Evolutionary conservation across 2,329 filamentous ascomycete genomes (phyloP).

Genomic region (Beauveria scarabaeidicola): DNA sequence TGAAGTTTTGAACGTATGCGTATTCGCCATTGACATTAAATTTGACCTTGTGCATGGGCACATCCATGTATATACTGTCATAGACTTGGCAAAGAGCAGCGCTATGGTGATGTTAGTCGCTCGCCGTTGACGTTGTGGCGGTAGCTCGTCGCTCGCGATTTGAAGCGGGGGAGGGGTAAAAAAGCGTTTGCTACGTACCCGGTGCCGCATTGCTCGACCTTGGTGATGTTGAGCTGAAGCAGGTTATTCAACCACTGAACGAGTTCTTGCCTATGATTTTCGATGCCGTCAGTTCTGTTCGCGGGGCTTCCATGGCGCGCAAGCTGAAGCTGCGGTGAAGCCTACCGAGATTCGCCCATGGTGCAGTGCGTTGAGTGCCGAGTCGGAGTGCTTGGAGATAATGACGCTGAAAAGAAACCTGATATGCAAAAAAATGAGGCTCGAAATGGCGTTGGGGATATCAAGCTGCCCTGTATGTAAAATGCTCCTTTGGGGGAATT

Average conservation of each 20-base stretch:
- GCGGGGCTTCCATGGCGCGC: not conserved
- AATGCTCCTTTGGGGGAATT: not conserved
- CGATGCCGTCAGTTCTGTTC: not conserved
- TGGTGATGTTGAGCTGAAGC: constrained; percentile 94
- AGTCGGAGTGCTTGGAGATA: constrained; percentile 7
- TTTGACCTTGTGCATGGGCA: constrained; percentile 93
- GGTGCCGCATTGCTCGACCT: constrained; percentile 98
- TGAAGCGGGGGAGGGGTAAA: constrained; percentile 15
- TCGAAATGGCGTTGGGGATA: not conserved
- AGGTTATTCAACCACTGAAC: constrained; percentile 96
- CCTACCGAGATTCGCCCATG: constrained; percentile 42
- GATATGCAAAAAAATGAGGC: constrained; percentile 10
- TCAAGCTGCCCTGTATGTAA: not conserved
- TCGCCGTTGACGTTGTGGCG: not conserved
- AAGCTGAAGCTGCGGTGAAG: constrained; percentile 2
- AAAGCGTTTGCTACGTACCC: constrained; percentile 53
- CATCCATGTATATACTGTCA: constrained; percentile 93
- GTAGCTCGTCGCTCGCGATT: constrained; percentile 5
- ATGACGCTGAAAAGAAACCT: constrained; percentile 13
- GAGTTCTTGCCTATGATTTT: constrained; percentile 71
- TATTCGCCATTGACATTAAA: constrained; percentile 98
- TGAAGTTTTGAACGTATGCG: constrained; percentile 97
- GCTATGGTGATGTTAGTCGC: constrained; percentile 38
- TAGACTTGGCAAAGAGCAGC: constrained; percentile 95
- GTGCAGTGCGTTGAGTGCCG: constrained; percentile 18